phyloP scores from a whole-genome alignment of 441 rosid species.

The Omphalea diandra region DNA sequence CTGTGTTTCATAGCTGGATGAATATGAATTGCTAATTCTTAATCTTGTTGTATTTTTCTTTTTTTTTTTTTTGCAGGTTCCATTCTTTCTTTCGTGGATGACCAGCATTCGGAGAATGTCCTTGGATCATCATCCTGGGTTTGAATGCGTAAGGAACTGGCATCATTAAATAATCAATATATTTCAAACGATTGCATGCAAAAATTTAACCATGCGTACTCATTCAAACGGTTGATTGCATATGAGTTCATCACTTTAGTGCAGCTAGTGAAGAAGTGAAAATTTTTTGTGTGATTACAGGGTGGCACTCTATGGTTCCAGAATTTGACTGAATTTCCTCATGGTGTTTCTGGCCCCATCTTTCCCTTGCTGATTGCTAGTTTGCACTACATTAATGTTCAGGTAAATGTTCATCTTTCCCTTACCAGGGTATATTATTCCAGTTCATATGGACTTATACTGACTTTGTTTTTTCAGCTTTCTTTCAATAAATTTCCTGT shows the following conservation, averaged over 20 bases:
- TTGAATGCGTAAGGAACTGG: conserved; percentile 68
- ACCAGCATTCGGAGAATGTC: conserved; percentile 82
- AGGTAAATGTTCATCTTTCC: no score
- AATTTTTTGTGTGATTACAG: conserved; percentile 42
- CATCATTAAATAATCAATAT: conserved; percentile 13
- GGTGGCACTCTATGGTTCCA: conserved; percentile 96
- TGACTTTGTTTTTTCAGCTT: conserved; percentile 42
- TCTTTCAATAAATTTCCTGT: conserved; percentile 36
- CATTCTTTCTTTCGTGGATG: conserved; percentile 86
- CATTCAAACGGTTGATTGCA: background rate
- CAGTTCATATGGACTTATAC: background rate
- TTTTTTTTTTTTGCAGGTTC: conserved; percentile 51
- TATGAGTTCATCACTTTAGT: background rate
- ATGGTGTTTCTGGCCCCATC: conserved; percentile 57
- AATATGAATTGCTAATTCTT: conserved; percentile 9
- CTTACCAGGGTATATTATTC: no score
- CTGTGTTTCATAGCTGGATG: no score
- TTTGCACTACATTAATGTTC: conserved; percentile 74
- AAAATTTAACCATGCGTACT: background rate
- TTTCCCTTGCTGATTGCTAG: conserved; percentile 71
- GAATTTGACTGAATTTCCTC: conserved; percentile 68
- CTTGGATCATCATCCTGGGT: conserved; percentile 81
- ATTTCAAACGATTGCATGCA: no score
- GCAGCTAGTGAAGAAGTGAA: background rate
- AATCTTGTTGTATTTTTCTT: conserved; percentile 17